Conservation (phyloP, 2,329 filamentous ascomycete genomes). For the Endothia cerciana region DNA sequence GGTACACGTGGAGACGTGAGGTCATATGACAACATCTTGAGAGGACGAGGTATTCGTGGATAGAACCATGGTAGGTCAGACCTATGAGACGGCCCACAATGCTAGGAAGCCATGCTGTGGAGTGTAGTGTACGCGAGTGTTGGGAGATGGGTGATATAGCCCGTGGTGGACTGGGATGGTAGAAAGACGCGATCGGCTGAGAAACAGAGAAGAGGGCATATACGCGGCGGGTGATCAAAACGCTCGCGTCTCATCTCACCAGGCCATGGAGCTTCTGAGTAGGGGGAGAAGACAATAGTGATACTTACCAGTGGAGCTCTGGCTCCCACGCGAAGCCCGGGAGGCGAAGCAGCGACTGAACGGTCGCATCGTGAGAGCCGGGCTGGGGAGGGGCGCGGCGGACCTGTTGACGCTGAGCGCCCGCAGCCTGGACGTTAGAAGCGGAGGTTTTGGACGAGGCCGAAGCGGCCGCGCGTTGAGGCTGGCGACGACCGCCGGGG, state of each 20-base stretch:
- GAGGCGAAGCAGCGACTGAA: slow-evolving; percentile 20
- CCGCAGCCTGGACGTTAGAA: neutral
- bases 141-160: too few relatives aligned
- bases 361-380: slow-evolving; percentile 8
- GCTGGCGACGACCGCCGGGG: too few relatives aligned
- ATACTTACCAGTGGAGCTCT: slow-evolving; percentile 10
- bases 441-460: neutral
- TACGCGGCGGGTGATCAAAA: neutral
- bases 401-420: neutral
- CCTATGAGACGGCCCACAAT: too few relatives aligned
- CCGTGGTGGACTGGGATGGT: too few relatives aligned
- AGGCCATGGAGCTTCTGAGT: neutral
- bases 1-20: too few relatives aligned
- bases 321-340: slow-evolving; percentile 23
- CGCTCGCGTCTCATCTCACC: neutral
- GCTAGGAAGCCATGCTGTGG: too few relatives aligned
- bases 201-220: too few relatives aligned
- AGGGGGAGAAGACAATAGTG: neutral
- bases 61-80: too few relatives aligned
- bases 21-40: too few relatives aligned
- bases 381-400: slow-evolving; percentile 1
- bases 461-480: neutral
- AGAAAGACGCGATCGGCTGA: too few relatives aligned
- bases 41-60: too few relatives aligned
- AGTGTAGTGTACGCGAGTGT: too few relatives aligned